Evolutionary conservation across 2,329 filamentous ascomycete genomes (phyloP).

Genomic region (Epichloe coenophiala): DNA sequence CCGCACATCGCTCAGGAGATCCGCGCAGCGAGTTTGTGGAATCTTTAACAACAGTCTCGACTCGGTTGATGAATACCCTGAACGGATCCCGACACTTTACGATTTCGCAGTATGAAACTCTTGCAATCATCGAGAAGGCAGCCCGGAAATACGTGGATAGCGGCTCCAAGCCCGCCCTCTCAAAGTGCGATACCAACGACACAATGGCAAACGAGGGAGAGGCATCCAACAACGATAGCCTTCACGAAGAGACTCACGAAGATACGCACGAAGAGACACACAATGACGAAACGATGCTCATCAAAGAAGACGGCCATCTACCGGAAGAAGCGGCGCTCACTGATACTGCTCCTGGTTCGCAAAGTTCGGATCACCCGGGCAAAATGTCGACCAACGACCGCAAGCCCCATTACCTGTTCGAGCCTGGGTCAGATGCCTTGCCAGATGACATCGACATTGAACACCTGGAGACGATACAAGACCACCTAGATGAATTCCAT

Average conservation of each 20-base stretch:
- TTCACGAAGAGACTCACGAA: not conserved
- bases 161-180: not conserved
- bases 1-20: constrained; percentile 10
- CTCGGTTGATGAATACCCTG: constrained; percentile 27
- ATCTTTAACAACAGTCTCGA: constrained; percentile 26
- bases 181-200: not conserved
- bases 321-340: not conserved
- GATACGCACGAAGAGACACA: no score
- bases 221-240: not conserved
- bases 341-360: not conserved
- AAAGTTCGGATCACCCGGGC: not conserved
- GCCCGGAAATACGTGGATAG: constrained; percentile 36
- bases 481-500: constrained; percentile 14
- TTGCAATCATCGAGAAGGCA: constrained; percentile 37
- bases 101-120: constrained; percentile 28
- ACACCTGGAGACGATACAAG: constrained; percentile 17
- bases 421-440: constrained; percentile 9
- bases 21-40: constrained; percentile 16
- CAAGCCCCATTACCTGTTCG: not conserved
- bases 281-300: not conserved
- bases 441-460: constrained; percentile 39
- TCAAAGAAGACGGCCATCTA: not conserved
- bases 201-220: not conserved
- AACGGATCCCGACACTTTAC: constrained; percentile 23
- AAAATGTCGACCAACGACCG: no score